phyloP scores from a whole-genome alignment of 1,284 basidiomycete genomes.

The Chondrostereum purpureum region DNA sequence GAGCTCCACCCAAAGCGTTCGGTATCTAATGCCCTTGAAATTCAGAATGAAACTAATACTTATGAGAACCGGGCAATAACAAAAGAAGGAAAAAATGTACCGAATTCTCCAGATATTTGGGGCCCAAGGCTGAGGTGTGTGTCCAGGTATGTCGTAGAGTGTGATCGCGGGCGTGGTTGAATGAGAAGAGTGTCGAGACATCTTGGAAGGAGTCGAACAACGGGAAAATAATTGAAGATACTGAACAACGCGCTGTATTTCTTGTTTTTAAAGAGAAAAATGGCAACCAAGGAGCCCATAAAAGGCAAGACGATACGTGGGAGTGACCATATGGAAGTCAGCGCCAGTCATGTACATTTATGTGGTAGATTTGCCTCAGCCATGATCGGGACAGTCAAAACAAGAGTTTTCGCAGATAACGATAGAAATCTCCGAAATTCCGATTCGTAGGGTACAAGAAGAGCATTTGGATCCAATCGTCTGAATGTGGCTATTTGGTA shows the following conservation, averaged over 20 bases:
- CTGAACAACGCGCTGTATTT: not conserved
- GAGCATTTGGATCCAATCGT: too few relatives aligned
- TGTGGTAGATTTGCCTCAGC: not conserved
- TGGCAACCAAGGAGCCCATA: not conserved
- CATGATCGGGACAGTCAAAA: too few relatives aligned
- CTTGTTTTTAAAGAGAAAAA: not conserved
- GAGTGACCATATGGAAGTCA: slow-evolving; percentile 2
- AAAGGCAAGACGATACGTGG: too few relatives aligned
- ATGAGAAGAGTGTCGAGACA: slow-evolving; percentile 2
- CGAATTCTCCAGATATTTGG: slow-evolving; percentile 64
- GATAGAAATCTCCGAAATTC: too few relatives aligned
- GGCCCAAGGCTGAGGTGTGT: slow-evolving; percentile 59
- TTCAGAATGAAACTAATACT: slow-evolving; percentile 57
- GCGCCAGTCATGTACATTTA: not conserved
- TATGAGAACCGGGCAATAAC: slow-evolving; percentile 6
- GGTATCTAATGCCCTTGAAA: slow-evolving; percentile 62
- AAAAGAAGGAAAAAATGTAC: slow-evolving; percentile 10
- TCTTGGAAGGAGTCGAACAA: not conserved
- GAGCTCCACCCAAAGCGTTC: slow-evolving; percentile 63
- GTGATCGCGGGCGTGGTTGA: slow-evolving; percentile 40
- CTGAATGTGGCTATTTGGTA: too few relatives aligned
- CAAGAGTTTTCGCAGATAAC: too few relatives aligned
- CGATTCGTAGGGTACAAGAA: too few relatives aligned
- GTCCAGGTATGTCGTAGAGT: slow-evolving; percentile 60
- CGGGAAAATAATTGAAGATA: not conserved